Evolutionary conservation across 805 yeast genomes (phyloP).

Genomic region (Kodamaea lidongshanica): DNA sequence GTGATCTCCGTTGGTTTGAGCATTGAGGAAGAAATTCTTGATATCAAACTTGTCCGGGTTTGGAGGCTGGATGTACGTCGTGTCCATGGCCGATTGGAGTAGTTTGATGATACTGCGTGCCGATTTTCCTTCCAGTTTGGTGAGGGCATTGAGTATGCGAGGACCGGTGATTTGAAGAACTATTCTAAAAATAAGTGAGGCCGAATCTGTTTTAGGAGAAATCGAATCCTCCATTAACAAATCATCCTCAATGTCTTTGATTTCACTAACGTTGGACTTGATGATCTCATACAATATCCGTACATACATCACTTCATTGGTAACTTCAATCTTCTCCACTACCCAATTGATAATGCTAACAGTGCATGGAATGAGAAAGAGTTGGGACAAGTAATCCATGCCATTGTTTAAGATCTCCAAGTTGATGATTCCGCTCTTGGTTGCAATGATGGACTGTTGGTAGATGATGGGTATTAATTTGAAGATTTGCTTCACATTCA

Average conservation of each 20-base stretch:
- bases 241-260: conserved; percentile 11
- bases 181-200: conserved; percentile 17
- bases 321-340: conserved; percentile 9
- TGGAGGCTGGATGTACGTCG: conserved; percentile 5
- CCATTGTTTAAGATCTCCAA: conserved; percentile 64
- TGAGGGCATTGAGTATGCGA: conserved; percentile 13
- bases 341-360: conserved; percentile 31
- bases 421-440: conserved; percentile 49
- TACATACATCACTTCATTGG: conserved; percentile 11
- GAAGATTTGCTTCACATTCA: conserved; percentile 62
- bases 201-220: conserved; percentile 9
- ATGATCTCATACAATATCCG: conserved; percentile 22
- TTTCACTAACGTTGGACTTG: conserved; percentile 14
- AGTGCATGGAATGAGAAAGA: conserved; percentile 58
- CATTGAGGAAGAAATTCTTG: conserved; percentile 4
- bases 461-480: conserved; percentile 67
- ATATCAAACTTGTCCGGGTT: conserved; percentile 3
- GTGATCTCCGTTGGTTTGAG: conserved; percentile 2
- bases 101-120: conserved; percentile 12
- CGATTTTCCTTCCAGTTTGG: conserved; percentile 10
- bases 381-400: conserved; percentile 79
- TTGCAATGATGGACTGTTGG: conserved; percentile 63
- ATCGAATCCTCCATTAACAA: conserved; percentile 2
- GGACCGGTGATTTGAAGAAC: conserved; percentile 21
- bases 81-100: conserved; percentile 10